Percentiles rank a stretch among this genome's conserved stretches.
Conservation (phyloP, 495 filamentous ascomycete species). For the Apiosordaria backusii region DNA sequence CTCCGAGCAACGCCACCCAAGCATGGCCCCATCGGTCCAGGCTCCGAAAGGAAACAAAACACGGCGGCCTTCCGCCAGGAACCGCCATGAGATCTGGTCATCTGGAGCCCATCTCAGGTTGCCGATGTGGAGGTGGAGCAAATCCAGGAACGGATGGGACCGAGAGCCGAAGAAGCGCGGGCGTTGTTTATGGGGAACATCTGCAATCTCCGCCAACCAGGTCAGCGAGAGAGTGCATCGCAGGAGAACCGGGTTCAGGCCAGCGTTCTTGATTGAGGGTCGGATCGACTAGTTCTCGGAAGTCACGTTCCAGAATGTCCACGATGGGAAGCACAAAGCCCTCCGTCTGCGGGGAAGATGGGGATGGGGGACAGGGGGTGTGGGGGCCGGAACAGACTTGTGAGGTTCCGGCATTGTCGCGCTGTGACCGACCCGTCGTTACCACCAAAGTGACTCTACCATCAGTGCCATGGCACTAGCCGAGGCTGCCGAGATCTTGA, state of each 20-base stretch:
- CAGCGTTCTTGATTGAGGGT: constrained; percentile 24
- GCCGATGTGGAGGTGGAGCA: constrained; percentile 5
- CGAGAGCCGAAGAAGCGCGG: constrained; percentile 12
- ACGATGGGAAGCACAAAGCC: constrained; percentile 29
- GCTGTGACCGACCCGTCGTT: constrained; percentile 15
- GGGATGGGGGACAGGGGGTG: constrained; percentile 19
- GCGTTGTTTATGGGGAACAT: constrained; percentile 22
- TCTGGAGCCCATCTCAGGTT: neutral
- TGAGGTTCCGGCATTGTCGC: constrained; percentile 30
- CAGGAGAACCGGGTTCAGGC: constrained; percentile 26
- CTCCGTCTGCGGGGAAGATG: constrained; percentile 24
- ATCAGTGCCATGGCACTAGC: constrained; percentile 2
- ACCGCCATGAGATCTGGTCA: neutral
- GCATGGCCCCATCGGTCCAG: neutral
- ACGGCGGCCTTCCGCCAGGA: neutral
- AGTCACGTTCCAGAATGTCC: constrained; percentile 33
- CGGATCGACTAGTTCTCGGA: constrained; percentile 28
- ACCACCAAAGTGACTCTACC: constrained; percentile 3
- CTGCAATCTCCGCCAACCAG: constrained; percentile 29
- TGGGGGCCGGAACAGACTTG: constrained; percentile 24
- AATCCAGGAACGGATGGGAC: constrained; percentile 7
- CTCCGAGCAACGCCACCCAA: constrained; percentile 16
- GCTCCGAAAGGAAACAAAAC: constrained; percentile 15
- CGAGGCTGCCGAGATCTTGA: constrained; percentile 20
- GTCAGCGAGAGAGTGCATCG: constrained; percentile 13